Evolutionary conservation across 164 flowering plant genomes (phyloP), one percentile per base, ranked within the genome.

Genomic region (Brasenia schreberi): DNA sequence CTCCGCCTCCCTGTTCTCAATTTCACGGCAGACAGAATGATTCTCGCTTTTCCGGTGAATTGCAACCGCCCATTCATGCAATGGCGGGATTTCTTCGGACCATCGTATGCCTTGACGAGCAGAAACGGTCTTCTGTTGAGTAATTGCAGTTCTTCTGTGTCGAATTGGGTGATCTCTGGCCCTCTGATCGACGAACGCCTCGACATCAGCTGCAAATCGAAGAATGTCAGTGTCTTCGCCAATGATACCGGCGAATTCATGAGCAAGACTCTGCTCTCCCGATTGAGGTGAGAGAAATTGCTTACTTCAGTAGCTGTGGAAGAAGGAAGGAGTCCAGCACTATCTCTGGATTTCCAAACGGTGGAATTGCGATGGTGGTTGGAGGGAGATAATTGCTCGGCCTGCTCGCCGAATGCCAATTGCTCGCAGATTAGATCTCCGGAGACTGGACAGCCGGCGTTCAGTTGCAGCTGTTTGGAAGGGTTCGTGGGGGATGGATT

Each of bases 301-400:
- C 65, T 80, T 45, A 84, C 93, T 9, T 73, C 87, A 27, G 70
- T 85, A 19, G 72, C 79, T 19, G 71, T 76, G 5, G 80, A 18
- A 5, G 62, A 60, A 23, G 66, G 52, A 18, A 4, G 17, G 4
- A 49, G 69, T 7, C 18, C 74, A 27, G 68, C 70, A 43, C 71
- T 80, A 64, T 83, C 85, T 44, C 49, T 88, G 70, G 87, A 82
- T 18, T 76, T 85, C 64, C 72, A 74, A 72, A 69, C 69, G 60
- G 76, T 82, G 60, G 78, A 81, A 73, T 63, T 91, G 42, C 87
- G 78, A 7, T 91, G 91, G 93, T 91, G 97, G 97, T 64, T 91
- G 11, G 67, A 75, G 5, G 88, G 86, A 3, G 6, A 6, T 0
- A 18, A 18, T 39, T 19, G 19, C 7, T n/a, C 7, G 6, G 11